These are phyloP conservation scores for Hirschioporus abietinus DNA, from an alignment of 768 basidiomycete species.

Conservation along the genomic window DNA sequence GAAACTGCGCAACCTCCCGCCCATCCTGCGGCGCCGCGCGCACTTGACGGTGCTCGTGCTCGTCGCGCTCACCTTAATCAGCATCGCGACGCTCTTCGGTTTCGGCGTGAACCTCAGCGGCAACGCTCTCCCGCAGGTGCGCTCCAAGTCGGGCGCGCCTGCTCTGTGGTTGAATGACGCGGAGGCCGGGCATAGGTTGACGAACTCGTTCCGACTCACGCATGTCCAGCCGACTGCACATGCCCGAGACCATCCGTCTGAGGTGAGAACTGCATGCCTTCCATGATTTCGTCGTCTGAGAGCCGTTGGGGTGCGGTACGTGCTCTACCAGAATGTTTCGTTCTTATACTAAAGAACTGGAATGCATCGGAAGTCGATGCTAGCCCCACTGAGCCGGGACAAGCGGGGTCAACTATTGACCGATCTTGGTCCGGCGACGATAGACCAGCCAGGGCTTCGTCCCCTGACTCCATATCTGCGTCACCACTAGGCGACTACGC, in stretches of 20 bases:
- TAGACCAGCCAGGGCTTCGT: slow-evolving; percentile 26
- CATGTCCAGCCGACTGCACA: too few species aligned
- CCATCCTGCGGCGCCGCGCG: too few species aligned
- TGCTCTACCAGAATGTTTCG: slow-evolving; percentile 10
- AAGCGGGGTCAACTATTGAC: slow-evolving; percentile 20
- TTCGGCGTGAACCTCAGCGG: too few species aligned
- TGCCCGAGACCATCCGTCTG: slow-evolving; percentile 30
- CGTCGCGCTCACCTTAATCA: too few species aligned
- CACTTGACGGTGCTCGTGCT: too few species aligned
- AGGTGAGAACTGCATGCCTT: neutral
- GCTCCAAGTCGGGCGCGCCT: too few species aligned
- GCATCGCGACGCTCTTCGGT: too few species aligned
- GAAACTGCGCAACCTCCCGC: too few species aligned
- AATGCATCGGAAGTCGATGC: slow-evolving; percentile 48
- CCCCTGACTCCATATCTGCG: slow-evolving; percentile 17
- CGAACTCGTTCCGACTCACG: too few species aligned
- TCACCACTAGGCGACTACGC: slow-evolving; percentile 17
- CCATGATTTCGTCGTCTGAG: slow-evolving; percentile 13
- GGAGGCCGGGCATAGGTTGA: too few species aligned
- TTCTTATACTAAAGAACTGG: slow-evolving; percentile 31
- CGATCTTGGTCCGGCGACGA: slow-evolving; percentile 22
- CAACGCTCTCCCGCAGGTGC: too few species aligned
- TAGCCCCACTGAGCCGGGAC: slow-evolving; percentile 32
- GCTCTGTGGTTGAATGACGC: too few species aligned
- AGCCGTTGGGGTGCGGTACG: neutral